Base-by-base conservation (phyloP, 108 stramenopile genomes). In the Cyclotella distinguenda region DNA sequence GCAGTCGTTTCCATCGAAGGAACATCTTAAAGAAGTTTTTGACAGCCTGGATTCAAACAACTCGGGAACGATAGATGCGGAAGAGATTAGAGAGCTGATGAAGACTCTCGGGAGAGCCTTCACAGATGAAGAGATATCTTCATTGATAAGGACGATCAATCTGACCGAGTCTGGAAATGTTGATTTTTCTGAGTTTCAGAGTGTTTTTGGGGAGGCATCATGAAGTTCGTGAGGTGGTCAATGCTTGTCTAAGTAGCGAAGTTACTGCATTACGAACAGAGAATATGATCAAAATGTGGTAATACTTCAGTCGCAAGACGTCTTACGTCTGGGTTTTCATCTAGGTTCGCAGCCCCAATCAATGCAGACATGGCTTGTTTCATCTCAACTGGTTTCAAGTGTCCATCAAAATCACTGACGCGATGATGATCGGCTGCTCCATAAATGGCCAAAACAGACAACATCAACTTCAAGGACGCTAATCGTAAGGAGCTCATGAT, bases 121-220 rank as follows among this genome's bases (percentile, higher is more conserved):
- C 56, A 79, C 85, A 1, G 87, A 93, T 40, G 72, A 80, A 48
- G 91, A 93, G 38, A 78, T 92, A n/a, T 76, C 54, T 18, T 22
- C 57, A n/a, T 22, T 74, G 34, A 34, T 74, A 4, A 74, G 49
- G 11, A 50, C 79, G 23, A 61, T 93, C 66, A 84, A 86, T 60
- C 49, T 93, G 54, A 73, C 72, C 56, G 72, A 70, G 5, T 78
- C 82, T 32, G 91, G 91, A 3, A 64, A 66, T 18, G 70, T 92
- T 32, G 50, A 74, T 18, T 92, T 86, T 77, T 76, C 75, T 19
- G 86, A 89, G 34, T 89, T 92, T 59, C 65, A 83, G 45, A 58
- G 55, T 36, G 49, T 87, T 0, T 87, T 85, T 54, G 64, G 65
- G 15, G 45, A 61, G 47, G 47, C 61, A 1, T 42, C 28, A 1